These are phyloP conservation scores for Ophiostoma ips DNA, from an alignment of 2,329 filamentous ascomycete species.

Conservation along the genomic window DNA sequence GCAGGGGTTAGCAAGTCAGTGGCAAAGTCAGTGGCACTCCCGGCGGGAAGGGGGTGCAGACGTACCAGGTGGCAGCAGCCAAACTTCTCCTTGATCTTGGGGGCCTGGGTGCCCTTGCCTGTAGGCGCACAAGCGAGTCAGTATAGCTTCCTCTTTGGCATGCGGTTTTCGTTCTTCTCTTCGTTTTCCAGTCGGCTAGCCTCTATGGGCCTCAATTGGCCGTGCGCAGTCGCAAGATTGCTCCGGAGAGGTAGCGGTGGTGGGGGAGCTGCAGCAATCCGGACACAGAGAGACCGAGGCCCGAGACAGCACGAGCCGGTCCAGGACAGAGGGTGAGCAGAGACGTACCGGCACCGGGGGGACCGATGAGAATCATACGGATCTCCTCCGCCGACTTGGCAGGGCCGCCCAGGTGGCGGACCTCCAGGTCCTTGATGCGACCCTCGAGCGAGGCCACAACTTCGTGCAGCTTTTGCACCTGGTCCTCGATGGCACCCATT, in stretches of 20 bases:
- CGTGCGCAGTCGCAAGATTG: slow-evolving; percentile 1
- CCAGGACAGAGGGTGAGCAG: not conserved
- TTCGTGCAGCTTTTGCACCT: slow-evolving; percentile 73
- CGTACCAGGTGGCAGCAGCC: slow-evolving; percentile 88
- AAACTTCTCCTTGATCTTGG: slow-evolving; percentile 96
- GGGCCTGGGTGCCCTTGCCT: slow-evolving; percentile 99
- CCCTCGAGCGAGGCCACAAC: slow-evolving; percentile 72
- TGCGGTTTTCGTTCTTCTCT: slow-evolving; percentile 13
- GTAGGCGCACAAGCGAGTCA: slow-evolving; percentile 3
- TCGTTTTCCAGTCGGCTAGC: not conserved
- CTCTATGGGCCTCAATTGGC: not conserved
- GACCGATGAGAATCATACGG: slow-evolving; percentile 95
- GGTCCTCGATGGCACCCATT: slow-evolving; percentile 83
- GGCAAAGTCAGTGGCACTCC: no score
- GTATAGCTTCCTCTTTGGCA: not conserved
- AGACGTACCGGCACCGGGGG: slow-evolving; percentile 82
- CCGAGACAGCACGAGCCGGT: not conserved
- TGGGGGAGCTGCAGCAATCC: not conserved
- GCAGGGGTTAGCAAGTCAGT: slow-evolving; percentile 4
- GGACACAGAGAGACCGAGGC: not conserved
- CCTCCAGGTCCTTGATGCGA: slow-evolving; percentile 75
- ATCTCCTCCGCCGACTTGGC: slow-evolving; percentile 49
- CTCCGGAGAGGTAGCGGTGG: no score
- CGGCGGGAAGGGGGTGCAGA: slow-evolving; percentile 17
- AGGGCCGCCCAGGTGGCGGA: slow-evolving; percentile 46